Base-by-base conservation (phyloP, 106 monocot genomes). In the Platanthera guangdongensis region DNA sequence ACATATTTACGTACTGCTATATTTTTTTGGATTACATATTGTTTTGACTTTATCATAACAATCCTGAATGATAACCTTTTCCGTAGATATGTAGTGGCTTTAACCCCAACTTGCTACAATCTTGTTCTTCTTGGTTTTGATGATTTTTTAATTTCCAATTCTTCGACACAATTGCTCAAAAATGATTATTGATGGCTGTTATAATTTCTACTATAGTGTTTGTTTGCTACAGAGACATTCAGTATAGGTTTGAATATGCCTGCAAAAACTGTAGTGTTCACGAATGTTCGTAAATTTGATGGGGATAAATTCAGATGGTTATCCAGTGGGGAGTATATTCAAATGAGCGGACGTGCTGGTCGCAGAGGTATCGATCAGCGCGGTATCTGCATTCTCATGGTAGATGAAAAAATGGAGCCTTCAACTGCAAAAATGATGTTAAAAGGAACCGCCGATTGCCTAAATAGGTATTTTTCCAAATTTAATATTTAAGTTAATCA, bases 221-320 rank as follows among this genome's bases (percentile, higher is more conserved):
- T 99, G 60, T 92, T 99, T 88, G 99, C 99, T 47, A 99, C 99
- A 87, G 99, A 99, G 84, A 99, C 99, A 22, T 99, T 99, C 90
- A 94, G 99, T 67, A 99, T 99, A 51, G 99, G 94, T 51, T 78
- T 99, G 82, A 99, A 99, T 82, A 99, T 99, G 99, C 99, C 99
- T 79, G 99, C 99, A 80, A 99, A 99, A 76, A 99, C 99, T 64
- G 94, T 94, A 19, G 99, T 99, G 8, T 99, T 99, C 79, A 99
- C 99, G 64, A 94, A 87, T 80, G 94, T 94, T 70, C 89, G 94
- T 60, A 99, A 99, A 85, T 99, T 99, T 84, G 99, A 99, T 78
- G 99, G 99, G 8, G 92, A 94, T 83, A 94, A 88, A 86, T 99
- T 99, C 74, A 92, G 99, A 87, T 94, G 92, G 87, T 83, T 99